Evolutionary conservation across 2,329 filamentous ascomycete species (phyloP).

Genomic region (Hymenotorrendiella dingleyae): DNA sequence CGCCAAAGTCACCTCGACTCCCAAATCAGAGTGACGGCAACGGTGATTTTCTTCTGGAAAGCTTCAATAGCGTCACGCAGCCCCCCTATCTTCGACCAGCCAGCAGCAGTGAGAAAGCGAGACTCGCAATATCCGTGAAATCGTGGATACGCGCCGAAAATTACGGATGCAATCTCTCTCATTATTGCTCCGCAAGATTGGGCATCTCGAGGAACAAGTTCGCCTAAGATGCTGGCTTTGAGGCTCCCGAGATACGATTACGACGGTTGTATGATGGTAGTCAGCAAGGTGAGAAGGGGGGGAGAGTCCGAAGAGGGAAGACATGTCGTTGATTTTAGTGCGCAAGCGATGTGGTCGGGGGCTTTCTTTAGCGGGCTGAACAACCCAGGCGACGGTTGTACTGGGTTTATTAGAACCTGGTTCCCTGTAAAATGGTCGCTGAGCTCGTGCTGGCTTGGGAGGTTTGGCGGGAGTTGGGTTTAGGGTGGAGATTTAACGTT

Average conservation of each 20-base stretch:
- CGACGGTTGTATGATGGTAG: no score
- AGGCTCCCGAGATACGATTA: no score
- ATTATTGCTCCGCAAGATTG: no score
- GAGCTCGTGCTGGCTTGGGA: not conserved
- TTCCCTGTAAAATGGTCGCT: constrained; percentile 6
- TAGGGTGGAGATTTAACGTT: constrained; percentile 1
- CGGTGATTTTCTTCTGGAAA: constrained; percentile 13
- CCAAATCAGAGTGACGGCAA: constrained; percentile 12
- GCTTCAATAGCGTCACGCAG: not conserved
- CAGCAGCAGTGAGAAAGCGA: no score
- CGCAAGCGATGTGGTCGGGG: constrained; percentile 9
- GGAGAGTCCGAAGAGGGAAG: not conserved
- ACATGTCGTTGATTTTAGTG: not conserved
- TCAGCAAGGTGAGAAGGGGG: no score
- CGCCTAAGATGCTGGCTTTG: no score
- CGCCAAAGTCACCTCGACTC: constrained; percentile 1
- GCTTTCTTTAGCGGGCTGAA: constrained; percentile 6
- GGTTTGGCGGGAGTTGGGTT: not conserved
- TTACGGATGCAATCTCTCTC: no score
- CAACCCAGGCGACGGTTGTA: constrained; percentile 6
- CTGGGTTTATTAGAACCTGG: constrained; percentile 10
- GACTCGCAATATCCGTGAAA: no score
- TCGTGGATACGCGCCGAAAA: no score
- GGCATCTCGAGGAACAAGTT: no score
- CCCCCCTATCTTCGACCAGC: not conserved